Conservation (phyloP, 2,329 filamentous ascomycete genomes). For the Orbilia ellipsospora region DNA sequence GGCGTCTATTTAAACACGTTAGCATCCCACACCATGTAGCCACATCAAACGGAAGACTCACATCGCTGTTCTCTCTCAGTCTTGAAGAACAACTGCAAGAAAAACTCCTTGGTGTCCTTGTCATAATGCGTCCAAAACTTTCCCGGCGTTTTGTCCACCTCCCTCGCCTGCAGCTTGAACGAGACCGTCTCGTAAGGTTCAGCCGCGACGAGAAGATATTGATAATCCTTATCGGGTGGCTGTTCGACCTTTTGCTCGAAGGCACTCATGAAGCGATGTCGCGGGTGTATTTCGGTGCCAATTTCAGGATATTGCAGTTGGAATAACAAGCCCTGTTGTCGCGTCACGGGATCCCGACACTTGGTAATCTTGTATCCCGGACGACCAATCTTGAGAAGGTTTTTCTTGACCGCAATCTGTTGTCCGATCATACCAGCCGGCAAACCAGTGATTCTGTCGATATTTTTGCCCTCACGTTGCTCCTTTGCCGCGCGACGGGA, state of each 20-base stretch:
- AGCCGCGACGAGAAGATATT: conserved; percentile 93
- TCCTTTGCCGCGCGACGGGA: conserved; percentile 95
- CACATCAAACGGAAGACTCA: conserved; percentile 12
- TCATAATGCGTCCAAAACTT: conserved; percentile 96
- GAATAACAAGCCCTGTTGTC: conserved; percentile 92
- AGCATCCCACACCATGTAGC: conserved; percentile 6
- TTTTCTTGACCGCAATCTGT: conserved; percentile 75
- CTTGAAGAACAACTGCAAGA: conserved; percentile 97
- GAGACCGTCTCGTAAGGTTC: conserved; percentile 98
- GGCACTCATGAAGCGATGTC: conserved; percentile 96
- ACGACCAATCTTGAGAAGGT: conserved; percentile 92
- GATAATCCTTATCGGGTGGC: conserved; percentile 87
- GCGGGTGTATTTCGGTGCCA: conserved; percentile 76
- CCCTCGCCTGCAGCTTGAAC: conserved; percentile 93
- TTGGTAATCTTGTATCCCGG: conserved; percentile 99
- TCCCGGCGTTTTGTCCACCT: conserved; percentile 89
- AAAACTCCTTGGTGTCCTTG: conserved; percentile 94
- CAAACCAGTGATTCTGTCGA: conserved; percentile 75
- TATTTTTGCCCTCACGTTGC: conserved; percentile 81
- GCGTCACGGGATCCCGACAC: conserved; percentile 85
- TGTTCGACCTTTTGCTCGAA: conserved; percentile 97
- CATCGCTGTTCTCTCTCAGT: conserved; percentile 94
- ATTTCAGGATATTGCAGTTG: conserved; percentile 97
- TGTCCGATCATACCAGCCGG: conserved; percentile 80
- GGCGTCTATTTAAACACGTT: conserved; percentile 37